Percentiles rank a stretch among this genome's conserved stretches.
Conservation (phyloP, 2,329 filamentous ascomycete genomes). For the Thielaviopsis punctulata region DNA sequence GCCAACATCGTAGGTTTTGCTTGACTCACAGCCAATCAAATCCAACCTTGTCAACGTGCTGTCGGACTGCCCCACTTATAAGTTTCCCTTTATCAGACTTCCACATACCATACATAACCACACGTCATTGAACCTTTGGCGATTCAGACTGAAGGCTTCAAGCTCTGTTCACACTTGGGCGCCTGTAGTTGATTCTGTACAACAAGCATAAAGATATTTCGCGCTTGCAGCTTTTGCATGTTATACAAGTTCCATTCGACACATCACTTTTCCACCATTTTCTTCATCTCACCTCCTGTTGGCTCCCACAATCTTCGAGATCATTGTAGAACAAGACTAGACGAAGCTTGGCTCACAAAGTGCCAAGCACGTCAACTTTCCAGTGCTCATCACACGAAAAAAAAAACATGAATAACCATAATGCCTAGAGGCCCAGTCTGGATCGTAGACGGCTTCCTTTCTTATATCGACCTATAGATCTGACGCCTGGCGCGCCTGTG, state of each 20-base stretch:
- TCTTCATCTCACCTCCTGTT: too few species aligned
- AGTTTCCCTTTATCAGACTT: neutral
- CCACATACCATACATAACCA: neutral
- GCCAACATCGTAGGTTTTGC: neutral
- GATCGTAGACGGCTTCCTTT: neutral
- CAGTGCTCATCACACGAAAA: neutral
- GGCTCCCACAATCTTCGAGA: neutral
- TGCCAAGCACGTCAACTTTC: neutral
- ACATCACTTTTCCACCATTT: too few species aligned
- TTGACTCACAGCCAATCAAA: neutral
- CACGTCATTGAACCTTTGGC: neutral
- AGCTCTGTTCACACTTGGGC: too few species aligned
- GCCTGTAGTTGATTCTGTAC: neutral
- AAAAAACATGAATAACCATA: neutral
- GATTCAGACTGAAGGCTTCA: too few species aligned
- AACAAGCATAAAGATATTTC: too few species aligned
- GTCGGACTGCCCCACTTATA: neutral
- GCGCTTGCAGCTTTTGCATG: too few species aligned
- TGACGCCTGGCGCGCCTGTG: neutral
- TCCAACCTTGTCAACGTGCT: neutral
- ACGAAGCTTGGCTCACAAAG: neutral
- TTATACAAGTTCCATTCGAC: too few species aligned
- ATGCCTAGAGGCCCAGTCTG: too few species aligned
- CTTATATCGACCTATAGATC: neutral
- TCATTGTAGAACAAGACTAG: neutral